Percentiles rank a stretch among this genome's conserved stretches.
Conservation (phyloP, 495 filamentous ascomycete species). For the Poronia punctata region DNA sequence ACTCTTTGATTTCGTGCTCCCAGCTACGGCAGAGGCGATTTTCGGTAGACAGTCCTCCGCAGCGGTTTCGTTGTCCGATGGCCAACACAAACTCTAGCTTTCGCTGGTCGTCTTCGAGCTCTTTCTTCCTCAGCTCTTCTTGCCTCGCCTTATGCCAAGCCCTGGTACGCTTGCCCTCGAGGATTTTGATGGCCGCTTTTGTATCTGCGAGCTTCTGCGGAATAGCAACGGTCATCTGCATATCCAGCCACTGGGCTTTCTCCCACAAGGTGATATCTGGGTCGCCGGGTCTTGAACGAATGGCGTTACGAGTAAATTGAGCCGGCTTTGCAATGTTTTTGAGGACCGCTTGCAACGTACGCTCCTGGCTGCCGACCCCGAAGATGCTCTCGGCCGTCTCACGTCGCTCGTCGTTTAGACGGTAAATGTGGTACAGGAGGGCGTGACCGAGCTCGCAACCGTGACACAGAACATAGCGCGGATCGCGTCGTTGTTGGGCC, state of each 20-base stretch:
- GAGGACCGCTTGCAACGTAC: background rate
- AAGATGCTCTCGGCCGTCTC: background rate
- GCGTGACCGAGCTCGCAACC: slow-evolving; percentile 9
- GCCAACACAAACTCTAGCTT: background rate
- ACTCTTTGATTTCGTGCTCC: background rate
- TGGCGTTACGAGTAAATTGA: background rate
- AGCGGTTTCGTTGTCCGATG: background rate
- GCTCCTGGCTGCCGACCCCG: background rate
- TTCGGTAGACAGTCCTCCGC: background rate
- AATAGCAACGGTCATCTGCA: background rate
- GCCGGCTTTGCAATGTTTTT: background rate
- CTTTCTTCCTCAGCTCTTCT: background rate
- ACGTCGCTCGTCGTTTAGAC: background rate
- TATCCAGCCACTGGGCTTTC: background rate
- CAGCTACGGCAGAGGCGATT: background rate
- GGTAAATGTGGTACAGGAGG: background rate
- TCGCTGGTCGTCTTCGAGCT: background rate
- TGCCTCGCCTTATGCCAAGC: background rate
- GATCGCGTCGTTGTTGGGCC: background rate
- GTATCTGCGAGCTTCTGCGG: background rate
- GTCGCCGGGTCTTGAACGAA: background rate
- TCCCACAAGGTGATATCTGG: background rate
- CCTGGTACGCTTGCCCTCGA: background rate
- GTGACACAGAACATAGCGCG: slow-evolving; percentile 2
- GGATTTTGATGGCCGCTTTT: background rate